Percentiles rank a stretch among this genome's conserved stretches.
These are phyloP conservation scores for Alternaria sp. DNA, from an alignment of 2,329 filamentous ascomycete species.

Conservation along the genomic window DNA sequence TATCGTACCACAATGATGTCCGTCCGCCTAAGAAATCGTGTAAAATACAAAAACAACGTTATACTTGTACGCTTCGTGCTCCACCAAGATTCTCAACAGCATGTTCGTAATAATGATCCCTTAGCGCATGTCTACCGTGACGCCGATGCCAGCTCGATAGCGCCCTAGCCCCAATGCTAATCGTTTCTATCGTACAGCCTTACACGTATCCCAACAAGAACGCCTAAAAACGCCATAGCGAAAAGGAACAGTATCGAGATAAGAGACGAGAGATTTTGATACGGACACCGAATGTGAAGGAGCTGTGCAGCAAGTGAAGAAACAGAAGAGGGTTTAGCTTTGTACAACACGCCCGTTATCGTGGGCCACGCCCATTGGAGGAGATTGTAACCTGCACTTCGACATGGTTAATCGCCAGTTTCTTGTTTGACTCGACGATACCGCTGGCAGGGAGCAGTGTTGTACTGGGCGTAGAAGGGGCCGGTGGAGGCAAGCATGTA, in stretches of 20 bases:
- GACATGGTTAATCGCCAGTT: not conserved
- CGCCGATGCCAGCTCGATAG: not conserved
- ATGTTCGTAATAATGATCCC: not conserved
- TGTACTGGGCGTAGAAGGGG: not conserved
- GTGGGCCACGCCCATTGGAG: not conserved
- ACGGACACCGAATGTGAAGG: too few species aligned
- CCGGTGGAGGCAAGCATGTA: not conserved
- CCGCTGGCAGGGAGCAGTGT: not conserved
- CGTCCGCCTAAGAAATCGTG: fast-evolving
- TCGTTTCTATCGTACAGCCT: not conserved
- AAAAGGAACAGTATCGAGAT: not conserved
- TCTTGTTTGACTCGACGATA: not conserved
- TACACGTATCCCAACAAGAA: constrained; percentile 6
- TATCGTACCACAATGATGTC: not conserved
- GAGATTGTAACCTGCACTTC: not conserved
- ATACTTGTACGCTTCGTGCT: not conserved
- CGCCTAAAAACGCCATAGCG: not conserved
- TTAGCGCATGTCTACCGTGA: not conserved
- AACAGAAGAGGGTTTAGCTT: not conserved
- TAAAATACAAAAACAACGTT: not conserved
- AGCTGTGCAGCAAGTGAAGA: not conserved
- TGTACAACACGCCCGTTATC: not conserved
- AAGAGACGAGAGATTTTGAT: not conserved
- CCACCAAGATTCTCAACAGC: not conserved
- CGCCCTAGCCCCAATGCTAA: not conserved